Base-by-base conservation (phyloP, 306 rosid species). In the Medicago arabica region DNA sequence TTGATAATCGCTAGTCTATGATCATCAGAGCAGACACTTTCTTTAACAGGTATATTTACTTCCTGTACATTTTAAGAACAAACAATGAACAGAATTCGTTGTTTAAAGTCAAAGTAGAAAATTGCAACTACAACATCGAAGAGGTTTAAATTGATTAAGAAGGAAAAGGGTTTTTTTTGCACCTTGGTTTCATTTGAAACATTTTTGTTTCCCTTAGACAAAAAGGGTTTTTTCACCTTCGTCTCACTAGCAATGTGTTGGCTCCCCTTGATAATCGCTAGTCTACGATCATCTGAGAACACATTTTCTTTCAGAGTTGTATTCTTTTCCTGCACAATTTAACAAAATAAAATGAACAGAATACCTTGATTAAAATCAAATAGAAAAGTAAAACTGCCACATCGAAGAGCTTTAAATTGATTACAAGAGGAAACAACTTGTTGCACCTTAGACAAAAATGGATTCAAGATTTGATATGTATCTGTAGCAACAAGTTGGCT, bases 271-370 rank as follows among this genome's bases (percentile, higher is more conserved):
- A 82, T 87, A 71, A 69, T 71, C 60, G 82, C 70, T 69, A 39
- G 58, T 57, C 72, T 71, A 44, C 77, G 58, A 54, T 60, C 83
- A 78, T 85, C 81, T 59, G 77, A 62, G 54, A 72, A 55, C 18
- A 57, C 77, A 31, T 80, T 78, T 62, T 77, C 74, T 66, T 74
- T 74, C 36, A 82, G 82, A 74, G 50, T 31, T 74, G 83, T 75
- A 73, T 76, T 80, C 53, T 75, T 82, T 53, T 49, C 83, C 97
- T 89, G 90, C 86, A 75, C 25, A 82, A 68, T 58, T 62, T 57
- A 83, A 61, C 71, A 63, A 63, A 68, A 68, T 50, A 69, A 47
- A 57, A 61, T 14, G 69, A 58, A 65, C 66, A 46, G 46, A 76
- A 80, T 64, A 80, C 70, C 41, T 38, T 40, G 75, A 41, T 41